Conservation (phyloP, 108 stramenopile species). For the Cyclotella cryptica region DNA sequence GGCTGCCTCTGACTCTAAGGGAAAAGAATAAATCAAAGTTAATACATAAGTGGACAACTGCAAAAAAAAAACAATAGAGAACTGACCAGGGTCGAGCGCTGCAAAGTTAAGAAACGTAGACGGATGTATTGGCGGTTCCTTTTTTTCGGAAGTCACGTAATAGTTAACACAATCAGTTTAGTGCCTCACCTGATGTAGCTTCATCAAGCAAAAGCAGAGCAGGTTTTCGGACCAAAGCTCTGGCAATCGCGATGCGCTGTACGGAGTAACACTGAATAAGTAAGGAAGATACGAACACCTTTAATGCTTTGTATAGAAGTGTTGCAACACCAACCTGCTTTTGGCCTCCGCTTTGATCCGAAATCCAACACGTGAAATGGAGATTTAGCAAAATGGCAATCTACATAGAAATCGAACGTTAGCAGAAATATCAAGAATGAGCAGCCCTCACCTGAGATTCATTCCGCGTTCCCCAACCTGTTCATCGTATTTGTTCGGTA, state of each 20-base stretch:
- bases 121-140: not conserved
- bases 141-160: not conserved
- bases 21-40: not conserved
- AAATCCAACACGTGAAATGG: not conserved
- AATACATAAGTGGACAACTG: not conserved
- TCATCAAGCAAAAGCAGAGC: conserved; percentile 89
- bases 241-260: conserved; percentile 89
- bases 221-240: conserved; percentile 86
- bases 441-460: conserved; percentile 16
- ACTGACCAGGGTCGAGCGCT: conserved; percentile 46
- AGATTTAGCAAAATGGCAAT: not conserved
- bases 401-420: not conserved
- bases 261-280: not conserved
- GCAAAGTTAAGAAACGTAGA: not conserved
- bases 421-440: not conserved
- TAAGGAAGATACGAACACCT: not conserved
- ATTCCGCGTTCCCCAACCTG: conserved; percentile 80
- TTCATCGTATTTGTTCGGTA: conserved; percentile 92
- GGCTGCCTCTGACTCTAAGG: conserved; percentile 72
- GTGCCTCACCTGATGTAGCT: conserved; percentile 57
- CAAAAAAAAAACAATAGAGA: not conserved
- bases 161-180: not conserved
- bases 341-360: conserved; percentile 85
- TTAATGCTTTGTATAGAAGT: conserved; percentile 34
- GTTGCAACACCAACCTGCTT: conserved; percentile 65